Evolutionary conservation across 2,329 filamentous ascomycete species (phyloP), one percentile per base, ranked within the genome.

Genomic region (Diaporthe ampelina): DNA sequence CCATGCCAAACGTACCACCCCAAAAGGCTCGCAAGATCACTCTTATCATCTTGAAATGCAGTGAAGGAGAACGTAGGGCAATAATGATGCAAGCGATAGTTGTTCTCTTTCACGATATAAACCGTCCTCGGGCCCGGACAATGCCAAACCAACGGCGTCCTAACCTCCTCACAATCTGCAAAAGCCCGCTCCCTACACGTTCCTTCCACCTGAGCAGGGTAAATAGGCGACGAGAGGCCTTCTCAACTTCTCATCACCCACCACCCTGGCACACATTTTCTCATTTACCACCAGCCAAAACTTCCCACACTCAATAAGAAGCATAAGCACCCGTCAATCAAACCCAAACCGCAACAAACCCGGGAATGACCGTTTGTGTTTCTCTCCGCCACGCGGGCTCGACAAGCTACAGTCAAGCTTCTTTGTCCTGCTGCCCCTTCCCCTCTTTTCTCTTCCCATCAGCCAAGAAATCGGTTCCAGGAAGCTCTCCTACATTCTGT

Each of bases 261-360:
- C n/a, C 19, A 3, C 5, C 59, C 59, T 7, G 24, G 63, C 29
- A 45, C 17, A 19, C 32, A 52, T 29, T 54, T 32, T 54, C 48
- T 43, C 40, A 13, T 17, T 45, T 45, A 17, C 17, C 43, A 45
- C 43, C 43, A 45, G 43, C 17, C 17, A 45, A 40, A 40, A 48
- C 24, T n/a, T 52, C 29, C 63, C 29, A 26, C 45, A 32, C 48
- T 32, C 63, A 40, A 54, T 26, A 68, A 68, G 63, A 52, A 37
- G 26, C 50, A 68, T 43, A 43, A 68, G 32, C 45, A 67, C 61
- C 61, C 61, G 37, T 67, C 61, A 54, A 68, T 68, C 63, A 68
- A 21, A 52, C 61, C 61, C 45, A 43, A 67, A 26, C 61, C 48
- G 45, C 63, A 68, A 54, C 63, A 68, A 68, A 40, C 48, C 45